Evolutionary conservation across 1,284 basidiomycete species (phyloP), one percentile per base, ranked within the genome.

Genomic region (Heterobasidion parviporum): DNA sequence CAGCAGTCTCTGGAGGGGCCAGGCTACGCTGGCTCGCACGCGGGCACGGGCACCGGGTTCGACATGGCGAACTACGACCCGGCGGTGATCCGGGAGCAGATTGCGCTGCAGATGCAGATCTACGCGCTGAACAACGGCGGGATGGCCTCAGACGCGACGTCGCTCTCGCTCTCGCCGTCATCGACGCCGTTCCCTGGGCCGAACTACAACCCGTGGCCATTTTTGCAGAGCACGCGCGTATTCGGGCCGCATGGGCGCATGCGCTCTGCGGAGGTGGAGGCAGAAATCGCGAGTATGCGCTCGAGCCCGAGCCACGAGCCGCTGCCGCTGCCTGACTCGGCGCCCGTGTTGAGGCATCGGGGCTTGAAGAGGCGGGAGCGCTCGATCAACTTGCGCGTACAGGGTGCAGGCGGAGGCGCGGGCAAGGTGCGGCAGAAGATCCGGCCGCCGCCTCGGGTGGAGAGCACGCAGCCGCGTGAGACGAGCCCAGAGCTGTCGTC

Each of bases 231-330:
- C 33, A 79, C 77, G 8, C 62, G 60, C 18, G 60, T 55, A 10
- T 57, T 56, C 74, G 77, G 52, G 64, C 77, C 53, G 72, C 75
- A 36, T 69, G 72, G 76, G 0, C 62, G 67, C 32, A 64, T 59
- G 59, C 69, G 72, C 32, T 71, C 77, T 52, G 71, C 72, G 5
- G 26, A 26, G 1, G 26, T 4, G 26, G 26, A 26, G 26, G 26
- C 26, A 26, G 26, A 26, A 26, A 26, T 26, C 38, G 78, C 77
- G 68, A 89, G 87, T 59, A 72, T 87, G 57, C 81, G 80, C 56
- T 87, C 84, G 3, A 89, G 85, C 63, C 87, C 87, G 6, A 88
- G 85, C 62, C 85, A 89, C 62, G 82, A 88, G 63, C 86, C 85
- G 0, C 70, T 89, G 16, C 68, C 68, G 32, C 64, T 85, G 8